Conservation (phyloP, 345 rosid species). For the Adansonia digitata region DNA sequence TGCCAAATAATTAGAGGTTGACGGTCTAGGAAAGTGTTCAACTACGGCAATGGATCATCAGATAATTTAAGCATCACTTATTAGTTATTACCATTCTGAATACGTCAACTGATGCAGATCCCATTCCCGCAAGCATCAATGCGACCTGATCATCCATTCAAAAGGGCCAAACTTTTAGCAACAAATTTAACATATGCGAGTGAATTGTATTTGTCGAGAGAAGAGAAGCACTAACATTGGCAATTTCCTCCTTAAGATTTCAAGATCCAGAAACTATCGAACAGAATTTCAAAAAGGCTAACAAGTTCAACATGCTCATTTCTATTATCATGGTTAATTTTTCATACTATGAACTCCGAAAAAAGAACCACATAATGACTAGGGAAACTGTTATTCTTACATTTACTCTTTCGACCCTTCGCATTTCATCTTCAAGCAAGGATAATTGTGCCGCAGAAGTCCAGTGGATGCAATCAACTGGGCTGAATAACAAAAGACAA, state of each 20-base stretch:
- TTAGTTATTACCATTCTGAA: constrained; percentile 93
- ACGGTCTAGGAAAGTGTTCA: neutral
- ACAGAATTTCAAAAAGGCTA: neutral
- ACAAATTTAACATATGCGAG: too few species aligned
- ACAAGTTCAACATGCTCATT: neutral
- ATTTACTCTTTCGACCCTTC: constrained; percentile 88
- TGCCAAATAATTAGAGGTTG: constrained; percentile 27
- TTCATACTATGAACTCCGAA: neutral
- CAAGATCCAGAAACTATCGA: neutral
- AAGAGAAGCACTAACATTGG: too few species aligned
- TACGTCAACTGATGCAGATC: constrained; percentile 60
- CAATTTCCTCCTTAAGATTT: neutral
- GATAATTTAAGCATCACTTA: constrained; percentile 5
- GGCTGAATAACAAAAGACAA: constrained; percentile 48
- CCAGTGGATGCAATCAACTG: constrained; percentile 96
- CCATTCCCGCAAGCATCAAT: constrained; percentile 98
- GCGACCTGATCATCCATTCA: constrained; percentile 62
- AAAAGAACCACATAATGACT: constrained; percentile 9
- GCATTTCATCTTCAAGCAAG: constrained; percentile 96
- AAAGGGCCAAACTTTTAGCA: constrained; percentile 1
- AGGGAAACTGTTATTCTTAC: constrained; percentile 51
- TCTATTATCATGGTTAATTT: neutral
- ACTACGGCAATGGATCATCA: neutral
- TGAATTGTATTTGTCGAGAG: too few species aligned
- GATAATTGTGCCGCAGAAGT: constrained; percentile 89